Evolutionary conservation across 306 rosid genomes (phyloP).

Genomic region (Cyclanthera cordifolia): DNA sequence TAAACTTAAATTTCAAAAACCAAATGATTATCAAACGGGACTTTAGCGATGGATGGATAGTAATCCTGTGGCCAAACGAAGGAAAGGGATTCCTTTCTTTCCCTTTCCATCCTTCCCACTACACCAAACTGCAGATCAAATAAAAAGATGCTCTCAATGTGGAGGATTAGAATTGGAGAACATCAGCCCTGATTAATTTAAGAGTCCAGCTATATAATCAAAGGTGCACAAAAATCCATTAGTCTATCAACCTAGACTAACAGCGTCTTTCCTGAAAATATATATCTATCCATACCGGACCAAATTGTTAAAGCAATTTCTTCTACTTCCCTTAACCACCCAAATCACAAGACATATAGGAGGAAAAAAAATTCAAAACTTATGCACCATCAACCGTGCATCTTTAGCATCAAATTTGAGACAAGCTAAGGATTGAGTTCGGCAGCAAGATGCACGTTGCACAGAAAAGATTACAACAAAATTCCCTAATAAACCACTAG

Average conservation of each 20-base stretch:
- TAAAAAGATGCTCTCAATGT: neutral
- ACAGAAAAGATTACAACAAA: neutral
- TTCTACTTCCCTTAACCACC: neutral
- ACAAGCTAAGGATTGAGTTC: neutral
- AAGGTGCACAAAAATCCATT: neutral
- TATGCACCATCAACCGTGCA: neutral
- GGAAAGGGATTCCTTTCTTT: too few species aligned
- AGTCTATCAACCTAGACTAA: neutral
- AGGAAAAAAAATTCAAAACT: neutral
- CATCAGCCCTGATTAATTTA: neutral
- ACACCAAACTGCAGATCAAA: neutral
- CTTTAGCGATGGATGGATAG: too few species aligned
- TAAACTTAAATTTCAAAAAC: too few species aligned
- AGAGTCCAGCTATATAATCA: neutral
- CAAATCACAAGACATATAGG: neutral
- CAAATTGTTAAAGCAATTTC: neutral
- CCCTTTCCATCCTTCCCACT: too few species aligned
- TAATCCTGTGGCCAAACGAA: too few species aligned
- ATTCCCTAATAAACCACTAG: neutral
- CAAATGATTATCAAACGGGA: too few species aligned
- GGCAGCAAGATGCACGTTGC: neutral
- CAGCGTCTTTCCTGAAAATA: neutral
- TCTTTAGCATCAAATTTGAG: neutral
- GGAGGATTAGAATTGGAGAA: neutral
- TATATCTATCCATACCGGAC: too few species aligned